Conservation (phyloP, 768 basidiomycete genomes). For the Cubamyces sp. region DNA sequence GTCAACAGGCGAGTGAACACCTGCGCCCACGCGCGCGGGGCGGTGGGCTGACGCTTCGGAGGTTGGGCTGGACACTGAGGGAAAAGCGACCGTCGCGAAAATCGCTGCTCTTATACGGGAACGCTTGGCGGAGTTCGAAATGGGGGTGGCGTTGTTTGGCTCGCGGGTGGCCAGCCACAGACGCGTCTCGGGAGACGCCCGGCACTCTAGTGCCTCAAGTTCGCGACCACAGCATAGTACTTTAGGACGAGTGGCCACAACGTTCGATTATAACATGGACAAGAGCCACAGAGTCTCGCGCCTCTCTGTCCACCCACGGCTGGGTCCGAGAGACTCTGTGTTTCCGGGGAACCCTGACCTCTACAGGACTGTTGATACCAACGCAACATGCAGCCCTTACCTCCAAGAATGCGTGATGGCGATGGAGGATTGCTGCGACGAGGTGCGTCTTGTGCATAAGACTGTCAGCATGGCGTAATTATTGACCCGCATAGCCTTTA, state of each 20-base stretch:
- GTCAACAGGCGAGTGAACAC: constrained; percentile 58
- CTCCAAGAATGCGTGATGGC: constrained; percentile 76
- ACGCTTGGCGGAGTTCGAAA: constrained; percentile 25
- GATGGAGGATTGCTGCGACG: constrained; percentile 82
- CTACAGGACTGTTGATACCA: constrained; percentile 60
- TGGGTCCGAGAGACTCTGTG: constrained; percentile 60
- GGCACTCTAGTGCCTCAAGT: background rate
- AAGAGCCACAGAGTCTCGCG: constrained; percentile 43
- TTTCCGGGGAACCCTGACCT: constrained; percentile 69
- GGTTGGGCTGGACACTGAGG: constrained; percentile 68
- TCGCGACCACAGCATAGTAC: too few relatives aligned
- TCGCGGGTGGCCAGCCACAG: constrained; percentile 28
- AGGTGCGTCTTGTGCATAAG: constrained; percentile 45
- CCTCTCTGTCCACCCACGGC: constrained; percentile 51
- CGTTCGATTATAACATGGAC: constrained; percentile 21
- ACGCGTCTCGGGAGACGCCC: constrained; percentile 28
- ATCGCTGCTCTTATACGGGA: constrained; percentile 33
- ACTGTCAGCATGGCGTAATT: background rate
- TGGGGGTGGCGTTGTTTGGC: constrained; percentile 22
- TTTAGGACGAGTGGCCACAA: too few relatives aligned
- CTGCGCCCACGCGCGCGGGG: constrained; percentile 40
- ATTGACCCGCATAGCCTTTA: too few relatives aligned
- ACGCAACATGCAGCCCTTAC: constrained; percentile 70
- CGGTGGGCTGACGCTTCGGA: constrained; percentile 62
- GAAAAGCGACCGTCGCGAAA: constrained; percentile 34